Conservation (phyloP, 2,329 filamentous ascomycete species). For the Pyrenophora tritici-repentis region DNA sequence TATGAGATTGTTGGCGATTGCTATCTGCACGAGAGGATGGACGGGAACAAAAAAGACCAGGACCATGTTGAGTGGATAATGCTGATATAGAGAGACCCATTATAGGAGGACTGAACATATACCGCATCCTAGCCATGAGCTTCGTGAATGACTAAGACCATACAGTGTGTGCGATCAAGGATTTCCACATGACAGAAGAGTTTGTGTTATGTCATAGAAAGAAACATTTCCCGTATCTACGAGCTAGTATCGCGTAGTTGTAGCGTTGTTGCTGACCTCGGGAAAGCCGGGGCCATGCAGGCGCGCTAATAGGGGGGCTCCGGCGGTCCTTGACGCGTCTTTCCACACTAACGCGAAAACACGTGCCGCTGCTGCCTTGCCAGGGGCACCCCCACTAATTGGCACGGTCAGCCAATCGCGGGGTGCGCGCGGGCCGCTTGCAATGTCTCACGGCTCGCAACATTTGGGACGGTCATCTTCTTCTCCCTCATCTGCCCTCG, state of each 20-base stretch:
- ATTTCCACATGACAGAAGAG: no score
- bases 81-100: neutral
- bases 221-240: no score
- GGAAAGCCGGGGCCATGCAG: no score
- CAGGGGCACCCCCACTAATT: slow-evolving; percentile 1
- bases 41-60: neutral
- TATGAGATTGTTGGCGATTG: slow-evolving; percentile 5
- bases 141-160: no score
- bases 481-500: slow-evolving; percentile 18
- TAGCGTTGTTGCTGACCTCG: no score
- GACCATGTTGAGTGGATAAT: neutral
- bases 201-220: no score
- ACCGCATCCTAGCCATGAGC: no score
- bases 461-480: slow-evolving; percentile 19
- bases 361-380: slow-evolving; percentile 4
- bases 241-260: no score
- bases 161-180: no score
- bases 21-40: neutral
- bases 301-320: no score
- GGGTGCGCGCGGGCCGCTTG: slow-evolving; percentile 10
- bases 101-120: neutral
- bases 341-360: no score
- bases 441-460: slow-evolving; percentile 28
- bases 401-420: slow-evolving; percentile 12
- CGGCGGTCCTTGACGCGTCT: no score